Conservation (phyloP, 2,329 filamentous ascomycete species). For the Arthroderma sp. region DNA sequence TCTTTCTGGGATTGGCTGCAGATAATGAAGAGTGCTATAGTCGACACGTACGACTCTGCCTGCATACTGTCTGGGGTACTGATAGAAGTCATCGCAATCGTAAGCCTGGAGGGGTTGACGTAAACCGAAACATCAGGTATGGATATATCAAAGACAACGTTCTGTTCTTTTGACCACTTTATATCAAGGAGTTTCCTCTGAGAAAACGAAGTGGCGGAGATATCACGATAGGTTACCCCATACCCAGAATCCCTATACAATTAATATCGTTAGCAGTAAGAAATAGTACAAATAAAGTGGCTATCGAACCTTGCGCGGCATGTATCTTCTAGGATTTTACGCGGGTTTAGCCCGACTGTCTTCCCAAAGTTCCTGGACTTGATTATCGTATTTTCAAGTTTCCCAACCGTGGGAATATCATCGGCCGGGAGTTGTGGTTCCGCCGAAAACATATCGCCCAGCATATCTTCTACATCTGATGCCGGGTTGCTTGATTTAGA, state of each 20-base stretch:
- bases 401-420: constrained; percentile 29
- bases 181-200: constrained; percentile 64
- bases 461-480: neutral
- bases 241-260: constrained; percentile 52
- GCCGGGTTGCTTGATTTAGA: neutral
- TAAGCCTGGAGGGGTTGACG: constrained; percentile 36
- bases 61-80: constrained; percentile 65
- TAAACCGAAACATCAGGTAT: constrained; percentile 31
- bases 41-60: constrained; percentile 77
- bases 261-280: constrained; percentile 7
- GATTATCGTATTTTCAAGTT: constrained; percentile 25
- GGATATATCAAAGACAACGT: constrained; percentile 31
- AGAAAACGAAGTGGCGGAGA: constrained; percentile 63
- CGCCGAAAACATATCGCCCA: too few relatives aligned
- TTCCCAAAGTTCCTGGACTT: constrained; percentile 73
- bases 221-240: constrained; percentile 51
- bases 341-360: constrained; percentile 61
- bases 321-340: constrained; percentile 69
- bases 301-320: constrained; percentile 56
- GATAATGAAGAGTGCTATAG: constrained; percentile 65
- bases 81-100: constrained; percentile 59
- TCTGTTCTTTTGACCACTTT: constrained; percentile 64
- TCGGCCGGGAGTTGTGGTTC: constrained; percentile 13
- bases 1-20: constrained; percentile 69
- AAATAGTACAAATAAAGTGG: neutral